Evolutionary conservation across 2,329 filamentous ascomycete genomes (phyloP).

Genomic region (Pseudonectria buxi): DNA sequence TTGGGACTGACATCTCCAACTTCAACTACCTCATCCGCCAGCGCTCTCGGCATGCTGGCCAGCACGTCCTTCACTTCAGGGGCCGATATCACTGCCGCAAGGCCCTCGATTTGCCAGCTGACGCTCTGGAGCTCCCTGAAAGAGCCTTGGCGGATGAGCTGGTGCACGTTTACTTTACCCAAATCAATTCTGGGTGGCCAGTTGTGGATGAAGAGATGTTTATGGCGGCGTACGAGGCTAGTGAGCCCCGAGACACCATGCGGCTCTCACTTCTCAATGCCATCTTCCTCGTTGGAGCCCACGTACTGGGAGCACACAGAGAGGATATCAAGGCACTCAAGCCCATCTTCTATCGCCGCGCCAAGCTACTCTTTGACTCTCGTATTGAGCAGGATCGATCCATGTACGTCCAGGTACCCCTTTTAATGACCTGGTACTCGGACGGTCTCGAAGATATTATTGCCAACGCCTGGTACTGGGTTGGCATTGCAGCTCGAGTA

Average conservation of each 20-base stretch:
- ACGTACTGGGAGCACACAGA: conserved; percentile 36
- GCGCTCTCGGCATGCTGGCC: conserved; percentile 25
- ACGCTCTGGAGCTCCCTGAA: conserved; percentile 44
- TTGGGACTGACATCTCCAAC: conserved; percentile 50
- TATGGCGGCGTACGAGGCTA: conserved; percentile 41
- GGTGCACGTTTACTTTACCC: conserved; percentile 42
- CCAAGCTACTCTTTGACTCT: conserved; percentile 46
- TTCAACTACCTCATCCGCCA: conserved; percentile 48
- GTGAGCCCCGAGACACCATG: conserved; percentile 36
- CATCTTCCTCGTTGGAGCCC: conserved; percentile 44
- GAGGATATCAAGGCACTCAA: conserved; percentile 35
- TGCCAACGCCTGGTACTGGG: conserved; percentile 46
- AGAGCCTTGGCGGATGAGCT: conserved; percentile 41
- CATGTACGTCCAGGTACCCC: conserved; percentile 45
- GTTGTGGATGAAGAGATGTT: conserved; percentile 46
- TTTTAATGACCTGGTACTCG: conserved; percentile 50
- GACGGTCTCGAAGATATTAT: conserved; percentile 49
- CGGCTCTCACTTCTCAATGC: conserved; percentile 44
- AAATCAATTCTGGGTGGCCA: conserved; percentile 45
- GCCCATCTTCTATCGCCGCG: conserved; percentile 42
- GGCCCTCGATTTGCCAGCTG: conserved; percentile 33
- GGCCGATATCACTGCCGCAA: conserved; percentile 29
- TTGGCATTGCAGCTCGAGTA: conserved; percentile 45
- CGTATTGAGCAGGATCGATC: conserved; percentile 48
- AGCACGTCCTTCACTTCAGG: conserved; percentile 28